A percentile compares a stretch with the other conserved stretches of the same genome.
Conservation (phyloP, 2,329 filamentous ascomycete genomes). For the Alternaria ventricosa region DNA sequence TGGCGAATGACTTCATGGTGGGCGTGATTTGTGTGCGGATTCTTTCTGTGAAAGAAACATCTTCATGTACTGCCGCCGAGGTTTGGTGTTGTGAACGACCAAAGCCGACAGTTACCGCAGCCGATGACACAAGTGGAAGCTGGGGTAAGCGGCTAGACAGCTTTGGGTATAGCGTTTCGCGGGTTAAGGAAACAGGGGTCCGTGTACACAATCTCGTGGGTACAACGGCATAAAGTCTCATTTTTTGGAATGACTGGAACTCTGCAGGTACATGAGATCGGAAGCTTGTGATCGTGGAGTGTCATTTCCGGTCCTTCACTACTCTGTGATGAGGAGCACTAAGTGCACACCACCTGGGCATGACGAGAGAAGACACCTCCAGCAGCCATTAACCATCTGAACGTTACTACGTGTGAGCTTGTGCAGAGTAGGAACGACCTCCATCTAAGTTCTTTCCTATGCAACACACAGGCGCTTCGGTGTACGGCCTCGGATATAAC, state of each 20-base stretch:
- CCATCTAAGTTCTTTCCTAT: not conserved
- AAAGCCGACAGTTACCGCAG: slow-evolving; percentile 27
- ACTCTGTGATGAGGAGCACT: not conserved
- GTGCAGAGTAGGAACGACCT: not conserved
- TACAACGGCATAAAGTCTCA: not conserved
- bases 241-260: not conserved
- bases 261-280: not conserved
- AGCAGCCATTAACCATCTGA: too few species aligned
- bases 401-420: not conserved
- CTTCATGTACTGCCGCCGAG: slow-evolving; percentile 27
- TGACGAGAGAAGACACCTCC: not conserved
- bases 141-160: slow-evolving; percentile 20
- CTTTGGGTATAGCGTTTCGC: slow-evolving; percentile 15
- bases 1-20: slow-evolving; percentile 42
- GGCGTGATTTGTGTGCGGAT: slow-evolving; percentile 11
- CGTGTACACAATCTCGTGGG: not conserved
- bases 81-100: slow-evolving; percentile 20
- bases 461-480: not conserved
- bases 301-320: not conserved
- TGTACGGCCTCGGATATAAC: not conserved
- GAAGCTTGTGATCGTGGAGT: not conserved
- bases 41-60: slow-evolving; percentile 29
- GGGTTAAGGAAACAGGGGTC: slow-evolving; percentile 23
- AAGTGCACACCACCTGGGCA: too few species aligned
- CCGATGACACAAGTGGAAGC: slow-evolving; percentile 23